phyloP scores from a whole-genome alignment of 2,329 filamentous ascomycete species.

The Didymella pinodella region DNA sequence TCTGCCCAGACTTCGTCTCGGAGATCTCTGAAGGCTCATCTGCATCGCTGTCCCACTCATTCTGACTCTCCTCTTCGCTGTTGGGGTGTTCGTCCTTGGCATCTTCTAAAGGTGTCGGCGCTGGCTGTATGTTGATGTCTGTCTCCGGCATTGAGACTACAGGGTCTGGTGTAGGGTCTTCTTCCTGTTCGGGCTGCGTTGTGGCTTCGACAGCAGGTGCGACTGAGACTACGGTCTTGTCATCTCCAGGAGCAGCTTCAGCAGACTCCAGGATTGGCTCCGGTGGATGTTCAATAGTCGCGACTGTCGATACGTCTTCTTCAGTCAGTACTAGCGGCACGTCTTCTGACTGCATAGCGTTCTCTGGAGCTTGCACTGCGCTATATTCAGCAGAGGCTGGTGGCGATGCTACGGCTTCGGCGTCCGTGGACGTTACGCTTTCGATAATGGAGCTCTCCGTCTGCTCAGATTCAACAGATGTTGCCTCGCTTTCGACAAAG shows the following conservation, averaged over 20 bases:
- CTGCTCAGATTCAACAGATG: not conserved
- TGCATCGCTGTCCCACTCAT: constrained; percentile 63
- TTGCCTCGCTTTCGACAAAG: constrained; percentile 8
- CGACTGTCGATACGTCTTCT: not conserved
- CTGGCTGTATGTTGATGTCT: not conserved
- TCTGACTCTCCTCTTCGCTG: constrained; percentile 74
- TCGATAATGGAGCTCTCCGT: not conserved
- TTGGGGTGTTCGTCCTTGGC: not conserved
- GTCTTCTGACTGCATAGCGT: not conserved
- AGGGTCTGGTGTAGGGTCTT: not conserved
- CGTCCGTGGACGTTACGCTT: not conserved
- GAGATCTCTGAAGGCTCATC: constrained; percentile 7
- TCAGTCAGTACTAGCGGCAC: not conserved
- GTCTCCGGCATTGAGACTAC: not conserved
- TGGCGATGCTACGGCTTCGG: not conserved
- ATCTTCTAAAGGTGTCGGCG: not conserved
- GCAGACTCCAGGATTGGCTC: not conserved
- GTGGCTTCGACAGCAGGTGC: not conserved
- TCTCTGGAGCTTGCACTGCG: not conserved
- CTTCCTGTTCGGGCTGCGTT: not conserved
- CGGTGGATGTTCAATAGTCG: not conserved
- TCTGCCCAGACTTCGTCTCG: not conserved
- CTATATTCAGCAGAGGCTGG: not conserved
- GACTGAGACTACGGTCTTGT: not conserved
- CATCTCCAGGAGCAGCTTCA: not conserved